Percentiles rank a stretch among this genome's conserved stretches.
These are phyloP conservation scores for Fusarium kyushuense DNA, from an alignment of 2,329 filamentous ascomycete genomes.

Conservation along the genomic window DNA sequence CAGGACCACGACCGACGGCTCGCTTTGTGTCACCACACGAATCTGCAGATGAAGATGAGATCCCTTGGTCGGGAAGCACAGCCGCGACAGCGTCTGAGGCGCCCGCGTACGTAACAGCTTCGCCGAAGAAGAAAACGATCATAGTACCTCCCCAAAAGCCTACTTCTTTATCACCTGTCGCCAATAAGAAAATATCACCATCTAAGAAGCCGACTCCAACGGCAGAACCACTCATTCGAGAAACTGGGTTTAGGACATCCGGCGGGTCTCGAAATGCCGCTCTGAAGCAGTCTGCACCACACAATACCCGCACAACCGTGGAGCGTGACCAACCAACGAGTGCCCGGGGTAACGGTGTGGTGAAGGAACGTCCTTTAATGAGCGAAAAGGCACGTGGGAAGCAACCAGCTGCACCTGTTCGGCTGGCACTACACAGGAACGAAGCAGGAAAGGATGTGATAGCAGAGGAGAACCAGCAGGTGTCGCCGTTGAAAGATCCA, in stretches of 20 bases:
- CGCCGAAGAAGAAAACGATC: conserved; percentile 48
- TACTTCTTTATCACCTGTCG: conserved; percentile 57
- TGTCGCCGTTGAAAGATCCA: conserved; percentile 19
- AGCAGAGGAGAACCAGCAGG: conserved; percentile 14
- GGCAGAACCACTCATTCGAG: conserved; percentile 51
- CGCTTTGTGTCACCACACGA: conserved; percentile 69
- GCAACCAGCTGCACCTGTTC: conserved; percentile 52
- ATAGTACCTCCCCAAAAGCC: conserved; percentile 54
- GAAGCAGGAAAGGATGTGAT: conserved; percentile 15
- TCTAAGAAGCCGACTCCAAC: conserved; percentile 54
- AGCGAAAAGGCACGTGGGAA: conserved; percentile 65
- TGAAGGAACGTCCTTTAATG: conserved; percentile 32
- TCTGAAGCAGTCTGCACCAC: conserved; percentile 44
- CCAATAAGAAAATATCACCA: conserved; percentile 61
- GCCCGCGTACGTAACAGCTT: conserved; percentile 44
- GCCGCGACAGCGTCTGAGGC: conserved; percentile 50
- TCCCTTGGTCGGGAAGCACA: conserved; percentile 59
- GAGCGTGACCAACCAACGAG: conserved; percentile 10
- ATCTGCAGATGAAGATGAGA: conserved; percentile 59
- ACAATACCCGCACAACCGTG: conserved; percentile 47
- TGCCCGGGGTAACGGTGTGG: conserved; percentile 17
- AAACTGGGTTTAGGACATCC: conserved; percentile 44
- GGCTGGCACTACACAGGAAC: conserved; percentile 31
- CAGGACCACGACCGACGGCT: conserved; percentile 68
- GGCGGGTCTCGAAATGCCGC: conserved; percentile 42